A percentile compares a stretch with the other conserved stretches of the same genome.
Evolutionary conservation across 1,284 basidiomycete genomes (phyloP).

Genomic region (Ceratobasidium sp.): DNA sequence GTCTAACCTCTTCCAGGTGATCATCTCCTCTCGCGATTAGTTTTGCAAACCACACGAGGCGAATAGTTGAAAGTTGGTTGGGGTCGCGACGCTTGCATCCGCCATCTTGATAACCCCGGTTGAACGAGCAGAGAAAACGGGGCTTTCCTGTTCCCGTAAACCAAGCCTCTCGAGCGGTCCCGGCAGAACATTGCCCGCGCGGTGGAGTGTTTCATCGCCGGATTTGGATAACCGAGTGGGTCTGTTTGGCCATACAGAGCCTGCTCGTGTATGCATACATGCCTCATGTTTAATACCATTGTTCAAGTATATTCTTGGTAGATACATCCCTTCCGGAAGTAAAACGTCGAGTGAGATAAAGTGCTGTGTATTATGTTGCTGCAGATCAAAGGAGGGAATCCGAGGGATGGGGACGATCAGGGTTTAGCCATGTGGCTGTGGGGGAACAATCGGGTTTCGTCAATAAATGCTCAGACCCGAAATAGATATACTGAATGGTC

Average conservation of each 20-base stretch:
- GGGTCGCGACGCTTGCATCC: too few relatives aligned
- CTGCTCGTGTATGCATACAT: not conserved
- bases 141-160: too few relatives aligned
- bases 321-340: not conserved
- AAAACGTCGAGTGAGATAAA: not conserved
- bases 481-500: constrained; percentile 2
- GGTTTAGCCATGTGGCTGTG: constrained; percentile 32
- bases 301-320: not conserved
- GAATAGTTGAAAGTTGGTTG: too few relatives aligned
- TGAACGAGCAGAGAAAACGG: too few relatives aligned
- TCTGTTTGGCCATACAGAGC: not conserved
- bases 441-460: not conserved
- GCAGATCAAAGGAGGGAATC: constrained; percentile 1
- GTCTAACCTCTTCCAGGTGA: too few relatives aligned
- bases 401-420: constrained; percentile 24
- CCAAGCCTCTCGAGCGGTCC: too few relatives aligned
- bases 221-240: not conserved
- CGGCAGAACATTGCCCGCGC: not conserved
- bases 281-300: not conserved
- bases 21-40: too few relatives aligned
- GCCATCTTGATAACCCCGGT: too few relatives aligned
- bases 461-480: constrained; percentile 14
- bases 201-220: not conserved
- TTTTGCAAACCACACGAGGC: too few relatives aligned
- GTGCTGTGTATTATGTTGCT: not conserved